Base-by-base conservation (phyloP, 2,329 filamentous ascomycete species). In the Acrodontium crateriforme region DNA sequence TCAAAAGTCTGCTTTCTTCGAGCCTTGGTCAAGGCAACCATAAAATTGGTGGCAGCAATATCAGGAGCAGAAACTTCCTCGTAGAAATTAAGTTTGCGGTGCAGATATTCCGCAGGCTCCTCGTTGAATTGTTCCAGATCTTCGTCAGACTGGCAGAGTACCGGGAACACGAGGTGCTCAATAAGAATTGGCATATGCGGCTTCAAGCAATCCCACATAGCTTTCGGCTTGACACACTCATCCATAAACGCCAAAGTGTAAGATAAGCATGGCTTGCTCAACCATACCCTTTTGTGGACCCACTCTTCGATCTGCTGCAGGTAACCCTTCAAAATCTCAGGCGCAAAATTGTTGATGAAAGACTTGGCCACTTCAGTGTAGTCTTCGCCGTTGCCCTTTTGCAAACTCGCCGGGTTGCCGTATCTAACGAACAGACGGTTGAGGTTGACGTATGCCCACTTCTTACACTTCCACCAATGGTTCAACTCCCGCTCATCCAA, bases 391-490 rank as follows among this genome's bases (percentile, higher is more conserved):
- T 83, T 85, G 39, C 66, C 67, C 48, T 79, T 78, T 35, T 75
- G 72, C 34, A 92, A 64, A 19, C 72, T 74, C 25, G 73, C 65
- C 8, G 81, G 80, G 60, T 92, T 95, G 35, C 89, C 89, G 49
- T 98, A 93, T 56, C 85, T 42, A 46, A 95, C 85, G 50, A 89
- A 98, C 11, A 98, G 71, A 37, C 89, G 73, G 61, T 98, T 98
- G 44, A 98, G 60, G 56, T 95, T 95, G 49, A 89, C 92, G 57
- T 94, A 98, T 9, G 87, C 80, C 89, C 89, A 95, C 59, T 98
- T 98, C 74, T 95, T 95, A 39, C 85, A 81, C 65, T 95, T 98
- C 87, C 87, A 98, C 87, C 89, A 98, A 55, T 94, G 84, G 52
- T 93, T 85, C 46, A 78, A 71, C 57, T 95, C 89, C 32, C 89